These are phyloP conservation scores for Chrysopogon serrulatus DNA, from an alignment of 176 grass and related monocot species.

Conservation along the genomic window DNA sequence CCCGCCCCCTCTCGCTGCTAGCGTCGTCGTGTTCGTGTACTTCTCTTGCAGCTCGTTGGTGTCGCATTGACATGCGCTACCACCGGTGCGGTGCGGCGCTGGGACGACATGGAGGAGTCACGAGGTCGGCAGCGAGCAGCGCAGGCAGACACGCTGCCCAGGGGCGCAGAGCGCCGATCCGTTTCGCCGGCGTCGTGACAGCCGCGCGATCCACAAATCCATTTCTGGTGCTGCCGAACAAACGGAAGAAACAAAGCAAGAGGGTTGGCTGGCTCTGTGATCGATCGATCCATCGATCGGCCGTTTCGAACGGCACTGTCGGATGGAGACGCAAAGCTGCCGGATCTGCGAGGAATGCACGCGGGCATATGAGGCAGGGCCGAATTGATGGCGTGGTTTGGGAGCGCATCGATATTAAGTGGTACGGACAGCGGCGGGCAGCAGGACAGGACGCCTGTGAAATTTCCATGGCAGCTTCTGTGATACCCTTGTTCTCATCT, in stretches of 20 bases:
- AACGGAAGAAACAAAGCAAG: not conserved
- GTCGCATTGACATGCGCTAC: not conserved
- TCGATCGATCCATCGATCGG: too few relatives aligned
- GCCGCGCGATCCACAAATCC: not conserved
- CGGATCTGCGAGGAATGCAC: not conserved
- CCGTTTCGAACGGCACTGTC: not conserved
- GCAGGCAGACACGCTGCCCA: not conserved
- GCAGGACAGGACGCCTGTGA: not conserved
- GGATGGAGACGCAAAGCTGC: not conserved
- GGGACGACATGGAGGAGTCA: not conserved
- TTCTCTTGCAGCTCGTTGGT: not conserved
- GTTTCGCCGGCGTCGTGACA: not conserved
- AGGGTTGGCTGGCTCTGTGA: not conserved
- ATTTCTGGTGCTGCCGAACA: not conserved
- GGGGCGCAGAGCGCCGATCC: not conserved
- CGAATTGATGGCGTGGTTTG: not conserved
- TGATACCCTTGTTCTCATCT: not conserved
- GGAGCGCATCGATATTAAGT: not conserved
- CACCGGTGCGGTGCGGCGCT: not conserved
- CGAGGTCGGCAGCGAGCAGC: not conserved
- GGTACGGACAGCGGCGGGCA: not conserved
- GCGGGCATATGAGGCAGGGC: not conserved
- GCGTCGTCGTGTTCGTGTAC: not conserved
- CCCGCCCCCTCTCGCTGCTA: not conserved
- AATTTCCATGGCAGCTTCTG: constrained; percentile 6